phyloP scores from a whole-genome alignment of 306 rosid species.

The Abrus precatorius region DNA sequence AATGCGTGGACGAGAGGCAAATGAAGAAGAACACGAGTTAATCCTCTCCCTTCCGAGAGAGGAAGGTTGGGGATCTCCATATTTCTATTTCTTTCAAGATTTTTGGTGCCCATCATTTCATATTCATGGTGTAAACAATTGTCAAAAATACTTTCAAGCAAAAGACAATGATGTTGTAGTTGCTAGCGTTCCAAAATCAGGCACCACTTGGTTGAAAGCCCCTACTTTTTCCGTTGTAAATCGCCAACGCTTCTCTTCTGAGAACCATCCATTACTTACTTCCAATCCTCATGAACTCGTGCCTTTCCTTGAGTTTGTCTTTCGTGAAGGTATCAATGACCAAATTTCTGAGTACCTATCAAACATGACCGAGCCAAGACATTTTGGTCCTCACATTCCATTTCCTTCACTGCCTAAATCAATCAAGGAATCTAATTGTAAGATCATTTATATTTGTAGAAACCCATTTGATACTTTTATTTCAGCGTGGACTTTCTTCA shows the following conservation, averaged over 20 bases:
- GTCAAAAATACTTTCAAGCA: constrained; percentile 62
- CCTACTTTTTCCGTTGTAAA: constrained; percentile 54
- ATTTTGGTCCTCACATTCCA: too few relatives aligned
- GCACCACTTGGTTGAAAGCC: constrained; percentile 73
- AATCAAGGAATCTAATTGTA: too few relatives aligned
- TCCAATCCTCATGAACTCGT: constrained; percentile 64
- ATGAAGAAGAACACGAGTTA: neutral
- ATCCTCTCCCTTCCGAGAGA: constrained; percentile 60
- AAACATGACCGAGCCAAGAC: too few relatives aligned
- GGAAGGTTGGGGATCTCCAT: constrained; percentile 51
- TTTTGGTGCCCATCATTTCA: constrained; percentile 62
- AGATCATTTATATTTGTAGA: too few relatives aligned
- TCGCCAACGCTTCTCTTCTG: constrained; percentile 10
- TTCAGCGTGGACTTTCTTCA: too few relatives aligned
- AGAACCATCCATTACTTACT: constrained; percentile 55
- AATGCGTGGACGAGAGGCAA: neutral
- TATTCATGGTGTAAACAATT: constrained; percentile 45
- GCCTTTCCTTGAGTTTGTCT: constrained; percentile 60
- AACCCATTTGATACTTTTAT: too few relatives aligned
- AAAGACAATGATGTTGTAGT: constrained; percentile 49
- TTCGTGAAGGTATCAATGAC: constrained; percentile 32
- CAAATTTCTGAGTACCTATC: neutral
- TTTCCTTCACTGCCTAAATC: too few relatives aligned
- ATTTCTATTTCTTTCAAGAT: constrained; percentile 50
- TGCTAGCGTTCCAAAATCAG: constrained; percentile 64